Conservation (phyloP, 805 yeast species). For the Lachancea dasiensis region DNA sequence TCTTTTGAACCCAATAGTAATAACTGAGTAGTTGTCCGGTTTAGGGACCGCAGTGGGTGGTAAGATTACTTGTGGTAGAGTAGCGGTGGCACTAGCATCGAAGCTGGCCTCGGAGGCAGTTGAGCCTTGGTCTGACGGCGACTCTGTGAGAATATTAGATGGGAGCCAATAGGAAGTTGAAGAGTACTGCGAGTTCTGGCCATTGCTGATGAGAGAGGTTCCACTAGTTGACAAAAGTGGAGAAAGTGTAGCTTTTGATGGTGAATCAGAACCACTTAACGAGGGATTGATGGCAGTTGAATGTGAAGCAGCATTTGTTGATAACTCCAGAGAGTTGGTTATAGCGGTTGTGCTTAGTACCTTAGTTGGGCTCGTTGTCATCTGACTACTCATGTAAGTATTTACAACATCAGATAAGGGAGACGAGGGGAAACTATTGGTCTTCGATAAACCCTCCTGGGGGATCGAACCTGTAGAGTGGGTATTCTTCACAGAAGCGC, state of each 20-base stretch:
- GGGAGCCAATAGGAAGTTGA: slow-evolving; percentile 16
- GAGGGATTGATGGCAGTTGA: neutral
- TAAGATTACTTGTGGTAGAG: slow-evolving; percentile 35
- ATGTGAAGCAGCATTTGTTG: neutral
- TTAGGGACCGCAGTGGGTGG: slow-evolving; percentile 34
- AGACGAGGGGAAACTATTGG: too few species aligned
- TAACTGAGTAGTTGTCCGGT: slow-evolving; percentile 14
- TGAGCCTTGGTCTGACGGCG: slow-evolving; percentile 34
- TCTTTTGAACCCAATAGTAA: slow-evolving; percentile 45
- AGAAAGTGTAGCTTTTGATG: neutral
- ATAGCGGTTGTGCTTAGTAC: too few species aligned
- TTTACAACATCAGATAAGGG: too few species aligned
- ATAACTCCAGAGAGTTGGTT: too few species aligned
- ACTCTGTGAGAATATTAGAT: slow-evolving; percentile 10
- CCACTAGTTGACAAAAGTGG: too few species aligned
- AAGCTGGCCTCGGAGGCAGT: slow-evolving; percentile 28
- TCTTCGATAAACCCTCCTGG: too few species aligned
- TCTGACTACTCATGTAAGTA: too few species aligned
- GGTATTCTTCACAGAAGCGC: too few species aligned
- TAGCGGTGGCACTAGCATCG: slow-evolving; percentile 29
- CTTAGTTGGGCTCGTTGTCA: too few species aligned
- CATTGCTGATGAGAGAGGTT: too few species aligned
- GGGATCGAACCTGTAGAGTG: too few species aligned
- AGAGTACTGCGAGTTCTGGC: too few species aligned
- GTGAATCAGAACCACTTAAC: neutral